Percentiles rank a stretch among this genome's conserved stretches.
Evolutionary conservation across 108 stramenopile species (phyloP).

Genomic region (Poteriospumella lacustris): DNA sequence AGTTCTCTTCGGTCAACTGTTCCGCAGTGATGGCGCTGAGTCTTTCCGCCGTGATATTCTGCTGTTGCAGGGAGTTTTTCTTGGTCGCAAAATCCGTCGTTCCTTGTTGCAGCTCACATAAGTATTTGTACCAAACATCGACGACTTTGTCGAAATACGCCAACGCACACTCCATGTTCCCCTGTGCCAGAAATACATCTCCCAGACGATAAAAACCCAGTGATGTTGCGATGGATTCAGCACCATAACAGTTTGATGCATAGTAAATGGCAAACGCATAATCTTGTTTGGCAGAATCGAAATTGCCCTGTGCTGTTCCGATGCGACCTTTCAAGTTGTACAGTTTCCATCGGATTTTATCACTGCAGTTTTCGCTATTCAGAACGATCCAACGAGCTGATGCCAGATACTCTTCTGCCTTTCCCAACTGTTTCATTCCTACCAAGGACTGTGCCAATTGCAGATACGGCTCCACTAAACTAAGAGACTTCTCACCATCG

Average conservation of each 20-base stretch:
- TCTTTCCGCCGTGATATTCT: neutral
- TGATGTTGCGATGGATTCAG: constrained; percentile 22
- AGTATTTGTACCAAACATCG: constrained; percentile 30
- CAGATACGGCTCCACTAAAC: constrained; percentile 25
- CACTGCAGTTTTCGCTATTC: constrained; percentile 13
- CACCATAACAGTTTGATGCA: constrained; percentile 26
- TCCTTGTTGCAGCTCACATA: constrained; percentile 10
- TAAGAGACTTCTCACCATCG: constrained; percentile 23
- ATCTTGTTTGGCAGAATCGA: constrained; percentile 17
- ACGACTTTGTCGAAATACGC: constrained; percentile 32
- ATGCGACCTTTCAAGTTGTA: constrained; percentile 8
- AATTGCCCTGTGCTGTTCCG: constrained; percentile 11
- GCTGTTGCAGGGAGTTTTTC: no score
- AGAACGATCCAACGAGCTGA: constrained; percentile 22
- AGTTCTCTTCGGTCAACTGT: constrained; percentile 15
- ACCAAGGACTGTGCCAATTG: neutral
- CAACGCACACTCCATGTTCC: constrained; percentile 11
- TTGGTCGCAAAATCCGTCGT: no score
- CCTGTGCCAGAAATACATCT: constrained; percentile 26
- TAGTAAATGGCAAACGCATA: constrained; percentile 11
- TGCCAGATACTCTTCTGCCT: constrained; percentile 29
- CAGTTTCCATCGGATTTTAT: neutral
- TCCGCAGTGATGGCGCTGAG: neutral
- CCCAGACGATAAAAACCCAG: constrained; percentile 19
- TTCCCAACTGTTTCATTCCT: neutral